These are phyloP conservation scores for Boeremia lycopersici DNA, from an alignment of 2,329 filamentous ascomycete genomes.

Conservation along the genomic window DNA sequence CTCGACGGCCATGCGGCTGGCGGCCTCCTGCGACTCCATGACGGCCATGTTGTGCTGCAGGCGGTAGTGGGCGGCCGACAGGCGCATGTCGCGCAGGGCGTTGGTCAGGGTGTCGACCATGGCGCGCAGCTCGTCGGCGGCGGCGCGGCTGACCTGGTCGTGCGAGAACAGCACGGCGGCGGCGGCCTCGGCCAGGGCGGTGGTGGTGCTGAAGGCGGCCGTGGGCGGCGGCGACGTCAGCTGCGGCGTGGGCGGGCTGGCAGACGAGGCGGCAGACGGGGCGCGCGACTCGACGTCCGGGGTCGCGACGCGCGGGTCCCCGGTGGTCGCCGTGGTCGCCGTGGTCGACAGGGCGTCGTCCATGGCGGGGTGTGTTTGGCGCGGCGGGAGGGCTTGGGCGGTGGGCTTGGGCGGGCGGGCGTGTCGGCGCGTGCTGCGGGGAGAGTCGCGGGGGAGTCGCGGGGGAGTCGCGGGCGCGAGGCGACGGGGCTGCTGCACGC, in stretches of 20 bases:
- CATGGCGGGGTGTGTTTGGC: too few species aligned
- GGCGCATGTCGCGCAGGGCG: constrained; percentile 70
- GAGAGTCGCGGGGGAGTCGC: constrained; percentile 8
- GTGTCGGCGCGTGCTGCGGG: constrained; percentile 3
- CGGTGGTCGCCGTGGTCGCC: too few species aligned
- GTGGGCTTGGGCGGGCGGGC: background rate
- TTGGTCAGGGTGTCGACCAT: constrained; percentile 60
- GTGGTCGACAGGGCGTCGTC: too few species aligned
- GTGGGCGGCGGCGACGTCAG: constrained; percentile 58
- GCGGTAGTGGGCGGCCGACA: constrained; percentile 87
- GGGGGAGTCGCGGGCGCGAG: constrained; percentile 3
- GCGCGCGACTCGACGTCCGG: background rate
- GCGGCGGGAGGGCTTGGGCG: too few species aligned
- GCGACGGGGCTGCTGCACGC: constrained; percentile 17
- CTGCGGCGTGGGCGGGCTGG: constrained; percentile 56
- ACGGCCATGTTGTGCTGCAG: constrained; percentile 84
- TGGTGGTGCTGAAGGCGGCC: constrained; percentile 36
- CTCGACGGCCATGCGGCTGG: constrained; percentile 87
- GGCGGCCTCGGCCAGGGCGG: constrained; percentile 38
- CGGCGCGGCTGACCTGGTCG: constrained; percentile 60
- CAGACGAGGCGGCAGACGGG: constrained; percentile 34
- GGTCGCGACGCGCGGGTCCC: too few species aligned
- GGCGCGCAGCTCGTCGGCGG: constrained; percentile 58
- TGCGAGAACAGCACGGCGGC: constrained; percentile 53
- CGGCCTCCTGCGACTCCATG: constrained; percentile 82